Conservation (phyloP, 441 rosid species). For the Pelargonium myrrhifolium region DNA sequence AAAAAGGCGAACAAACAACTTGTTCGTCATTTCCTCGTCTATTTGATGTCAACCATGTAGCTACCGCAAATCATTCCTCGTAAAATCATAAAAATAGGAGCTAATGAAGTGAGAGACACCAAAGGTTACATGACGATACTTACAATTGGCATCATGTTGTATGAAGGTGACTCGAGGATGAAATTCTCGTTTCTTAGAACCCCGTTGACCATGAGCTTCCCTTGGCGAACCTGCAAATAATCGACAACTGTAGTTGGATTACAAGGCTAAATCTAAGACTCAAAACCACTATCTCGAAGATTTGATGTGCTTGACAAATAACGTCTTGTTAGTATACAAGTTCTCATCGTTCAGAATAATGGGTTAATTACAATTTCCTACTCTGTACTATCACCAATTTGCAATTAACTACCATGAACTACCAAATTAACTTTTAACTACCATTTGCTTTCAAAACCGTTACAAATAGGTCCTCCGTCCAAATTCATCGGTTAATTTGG, state of each 20-base stretch:
- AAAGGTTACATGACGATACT: conserved; percentile 26
- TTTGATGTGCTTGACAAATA: background rate
- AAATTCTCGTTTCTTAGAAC: conserved; percentile 56
- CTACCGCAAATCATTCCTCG: background rate
- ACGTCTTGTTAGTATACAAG: too few species aligned
- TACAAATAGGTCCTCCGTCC: too few species aligned
- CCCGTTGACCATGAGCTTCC: conserved; percentile 79
- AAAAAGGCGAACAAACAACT: background rate
- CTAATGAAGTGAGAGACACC: background rate
- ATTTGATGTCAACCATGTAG: background rate
- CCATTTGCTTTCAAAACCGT: too few species aligned
- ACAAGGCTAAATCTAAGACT: background rate
- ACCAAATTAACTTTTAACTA: too few species aligned
- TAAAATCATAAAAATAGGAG: background rate
- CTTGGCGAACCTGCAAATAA: conserved; percentile 54
- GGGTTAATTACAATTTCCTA: too few species aligned
- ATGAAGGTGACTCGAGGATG: conserved; percentile 64
- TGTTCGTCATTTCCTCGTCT: background rate
- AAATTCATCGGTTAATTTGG: too few species aligned
- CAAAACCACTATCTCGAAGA: background rate
- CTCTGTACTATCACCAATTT: too few species aligned
- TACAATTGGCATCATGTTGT: conserved; percentile 73
- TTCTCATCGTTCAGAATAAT: too few species aligned
- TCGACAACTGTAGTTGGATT: conserved; percentile 4
- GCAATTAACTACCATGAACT: too few species aligned